Conservation (phyloP, 495 filamentous ascomycete species). For the Tuber umbilicatum region DNA sequence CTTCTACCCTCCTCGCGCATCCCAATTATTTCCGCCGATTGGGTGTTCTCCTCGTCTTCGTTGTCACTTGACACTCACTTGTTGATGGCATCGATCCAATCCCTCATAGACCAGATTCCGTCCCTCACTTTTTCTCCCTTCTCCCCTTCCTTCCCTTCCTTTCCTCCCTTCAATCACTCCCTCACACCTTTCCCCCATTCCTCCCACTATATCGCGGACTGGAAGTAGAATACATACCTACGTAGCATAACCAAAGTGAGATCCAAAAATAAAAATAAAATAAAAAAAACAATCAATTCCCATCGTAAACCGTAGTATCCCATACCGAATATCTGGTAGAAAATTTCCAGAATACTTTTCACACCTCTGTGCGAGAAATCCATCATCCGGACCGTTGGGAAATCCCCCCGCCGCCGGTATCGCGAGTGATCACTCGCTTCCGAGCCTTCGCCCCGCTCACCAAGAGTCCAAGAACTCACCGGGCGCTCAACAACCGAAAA, state of each 20-base stretch:
- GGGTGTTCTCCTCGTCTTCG: constrained; percentile 30
- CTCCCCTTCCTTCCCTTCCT: not conserved
- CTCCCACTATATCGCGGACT: not conserved
- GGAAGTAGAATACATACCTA: not conserved
- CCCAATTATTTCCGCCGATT: constrained; percentile 26
- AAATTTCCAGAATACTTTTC: not conserved
- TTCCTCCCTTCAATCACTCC: not conserved
- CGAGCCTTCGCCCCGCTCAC: not conserved
- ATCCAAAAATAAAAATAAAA: not conserved
- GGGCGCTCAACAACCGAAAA: not conserved
- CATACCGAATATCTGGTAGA: not conserved
- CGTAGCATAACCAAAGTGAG: not conserved
- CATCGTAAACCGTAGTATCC: not conserved
- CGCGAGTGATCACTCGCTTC: constrained; percentile 1
- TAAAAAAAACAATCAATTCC: not conserved
- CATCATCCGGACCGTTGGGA: not conserved
- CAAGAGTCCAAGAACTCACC: not conserved
- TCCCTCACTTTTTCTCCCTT: not conserved
- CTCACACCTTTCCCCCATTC: not conserved
- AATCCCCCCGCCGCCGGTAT: not conserved
- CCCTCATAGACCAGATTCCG: not conserved
- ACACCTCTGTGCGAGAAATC: not conserved
- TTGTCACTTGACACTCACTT: constrained; percentile 26
- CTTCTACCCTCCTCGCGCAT: not conserved
- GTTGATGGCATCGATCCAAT: constrained; percentile 5